phyloP scores from a whole-genome alignment of 441 rosid species.

The Manihot esculenta region DNA sequence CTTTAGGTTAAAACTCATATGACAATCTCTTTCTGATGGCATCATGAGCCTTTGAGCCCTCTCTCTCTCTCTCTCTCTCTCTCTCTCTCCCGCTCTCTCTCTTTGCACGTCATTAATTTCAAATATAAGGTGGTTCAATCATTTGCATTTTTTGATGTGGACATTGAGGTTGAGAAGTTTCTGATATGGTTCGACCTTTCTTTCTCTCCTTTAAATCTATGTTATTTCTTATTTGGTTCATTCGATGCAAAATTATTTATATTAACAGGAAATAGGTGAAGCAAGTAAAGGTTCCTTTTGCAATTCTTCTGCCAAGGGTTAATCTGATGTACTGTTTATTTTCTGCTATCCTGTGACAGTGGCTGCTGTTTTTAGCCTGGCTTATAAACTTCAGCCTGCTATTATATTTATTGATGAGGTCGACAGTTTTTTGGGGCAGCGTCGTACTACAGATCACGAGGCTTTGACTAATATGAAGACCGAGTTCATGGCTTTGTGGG shows the following conservation, averaged over 20 bases:
- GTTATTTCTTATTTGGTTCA: background rate
- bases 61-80: too few relatives aligned
- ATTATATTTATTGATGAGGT: constrained; percentile 95
- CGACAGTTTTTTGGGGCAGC: constrained; percentile 96
- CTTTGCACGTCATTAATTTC: background rate
- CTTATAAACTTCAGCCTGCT: constrained; percentile 93
- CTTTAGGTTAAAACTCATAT: background rate
- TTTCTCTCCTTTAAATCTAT: background rate
- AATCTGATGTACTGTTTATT: background rate
- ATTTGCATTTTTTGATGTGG: background rate
- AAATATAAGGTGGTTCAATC: background rate
- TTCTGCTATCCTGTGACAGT: constrained; percentile 48
- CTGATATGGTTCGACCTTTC: background rate
- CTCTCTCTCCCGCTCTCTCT: too few relatives aligned
- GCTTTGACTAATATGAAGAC: constrained; percentile 95
- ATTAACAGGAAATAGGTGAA: background rate
- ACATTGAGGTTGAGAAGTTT: background rate
- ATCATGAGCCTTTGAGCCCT: background rate
- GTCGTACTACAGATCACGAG: constrained; percentile 84
- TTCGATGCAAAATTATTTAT: background rate
- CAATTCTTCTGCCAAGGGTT: background rate
- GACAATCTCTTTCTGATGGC: background rate
- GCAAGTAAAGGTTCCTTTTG: background rate
- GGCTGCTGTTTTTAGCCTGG: constrained; percentile 96
- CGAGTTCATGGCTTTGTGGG: constrained; percentile 99